Base-by-base conservation (phyloP, 2,329 filamentous ascomycete species). In the Fusarium torulosum region DNA sequence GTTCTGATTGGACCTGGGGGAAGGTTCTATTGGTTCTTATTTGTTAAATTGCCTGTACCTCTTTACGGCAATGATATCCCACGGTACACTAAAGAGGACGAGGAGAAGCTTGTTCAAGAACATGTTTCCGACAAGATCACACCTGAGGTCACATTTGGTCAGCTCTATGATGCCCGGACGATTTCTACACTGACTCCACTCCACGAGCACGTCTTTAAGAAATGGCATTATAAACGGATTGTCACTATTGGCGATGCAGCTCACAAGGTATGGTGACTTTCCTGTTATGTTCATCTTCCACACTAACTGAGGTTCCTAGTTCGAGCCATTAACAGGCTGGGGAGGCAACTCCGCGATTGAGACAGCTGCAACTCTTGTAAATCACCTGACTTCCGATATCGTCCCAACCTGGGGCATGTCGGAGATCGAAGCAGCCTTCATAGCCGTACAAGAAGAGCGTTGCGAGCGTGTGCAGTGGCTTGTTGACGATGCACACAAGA, bases 231-330 rank as follows among this genome's bases (percentile, higher is more conserved):
- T 1, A 49, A 50, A 9, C 55, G 61, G 0, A 61, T 52, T 0
- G 50, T 66, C 0, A 61, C 44, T 0, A 44, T 66, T 3, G 62
- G 62, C 0, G 61, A 65, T 23, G 61, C 62, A 0, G 54, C 61
- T 7, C 62, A 65, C 9, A 66, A 65, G 35, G 62, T 60, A 60
- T 6, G 0, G 3, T 4, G 7, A 3, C 3, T 11, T 7, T 2
- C 3, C 13, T 2, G 6, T 1, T 15, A 6, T 11, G 1, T 6
- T 2, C 1, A 5, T 0, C 27, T 10, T 29, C 11, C 10, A 8
- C 7, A 2, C 40, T 60, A 13, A 61, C 3, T 6, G 0, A 2
- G 1, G 1, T 3, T 29, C 1, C 0, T 5, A 61, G 59, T 46
- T 62, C 1, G 56, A 62, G 2, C 57, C 59, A 0, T 1, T 63